phyloP scores from a whole-genome alignment of 768 basidiomycete genomes.

The Phlebiopsis flavidoalba region DNA sequence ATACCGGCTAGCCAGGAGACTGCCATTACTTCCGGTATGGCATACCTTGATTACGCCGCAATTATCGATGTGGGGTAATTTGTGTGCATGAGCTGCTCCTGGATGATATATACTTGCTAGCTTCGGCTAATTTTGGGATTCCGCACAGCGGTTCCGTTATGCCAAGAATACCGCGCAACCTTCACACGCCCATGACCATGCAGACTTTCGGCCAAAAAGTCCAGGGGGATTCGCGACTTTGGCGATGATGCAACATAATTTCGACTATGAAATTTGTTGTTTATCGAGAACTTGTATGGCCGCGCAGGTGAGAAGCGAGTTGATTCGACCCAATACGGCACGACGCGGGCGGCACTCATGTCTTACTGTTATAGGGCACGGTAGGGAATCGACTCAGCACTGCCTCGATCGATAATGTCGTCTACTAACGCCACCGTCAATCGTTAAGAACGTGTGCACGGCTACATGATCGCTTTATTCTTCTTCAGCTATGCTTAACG shows the following conservation, averaged over 20 bases:
- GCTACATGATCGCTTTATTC: not conserved
- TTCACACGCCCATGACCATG: too few relatives aligned
- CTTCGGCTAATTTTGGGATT: too few relatives aligned
- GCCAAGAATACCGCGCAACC: too few relatives aligned
- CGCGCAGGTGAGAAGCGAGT: constrained; percentile 23
- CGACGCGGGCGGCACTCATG: not conserved
- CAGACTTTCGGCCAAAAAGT: too few relatives aligned
- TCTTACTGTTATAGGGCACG: not conserved
- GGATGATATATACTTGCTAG: too few relatives aligned
- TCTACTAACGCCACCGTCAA: constrained; percentile 1
- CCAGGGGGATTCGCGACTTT: not conserved
- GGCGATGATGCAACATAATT: too few relatives aligned
- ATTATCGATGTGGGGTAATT: too few relatives aligned
- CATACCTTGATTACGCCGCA: constrained; percentile 37
- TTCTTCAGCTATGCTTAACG: not conserved
- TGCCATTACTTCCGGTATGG: constrained; percentile 39
- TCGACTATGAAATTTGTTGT: constrained; percentile 31
- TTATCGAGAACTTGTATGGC: constrained; percentile 42
- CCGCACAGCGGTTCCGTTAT: too few relatives aligned
- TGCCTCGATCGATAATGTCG: not conserved
- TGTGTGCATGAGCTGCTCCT: too few relatives aligned
- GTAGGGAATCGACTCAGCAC: not conserved
- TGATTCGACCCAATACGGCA: not conserved
- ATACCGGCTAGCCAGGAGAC: constrained; percentile 27
- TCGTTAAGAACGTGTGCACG: not conserved